Percentiles rank a stretch among this genome's conserved stretches.
Conservation (phyloP, 1,284 basidiomycete genomes). For the Coniferiporia weirii region DNA sequence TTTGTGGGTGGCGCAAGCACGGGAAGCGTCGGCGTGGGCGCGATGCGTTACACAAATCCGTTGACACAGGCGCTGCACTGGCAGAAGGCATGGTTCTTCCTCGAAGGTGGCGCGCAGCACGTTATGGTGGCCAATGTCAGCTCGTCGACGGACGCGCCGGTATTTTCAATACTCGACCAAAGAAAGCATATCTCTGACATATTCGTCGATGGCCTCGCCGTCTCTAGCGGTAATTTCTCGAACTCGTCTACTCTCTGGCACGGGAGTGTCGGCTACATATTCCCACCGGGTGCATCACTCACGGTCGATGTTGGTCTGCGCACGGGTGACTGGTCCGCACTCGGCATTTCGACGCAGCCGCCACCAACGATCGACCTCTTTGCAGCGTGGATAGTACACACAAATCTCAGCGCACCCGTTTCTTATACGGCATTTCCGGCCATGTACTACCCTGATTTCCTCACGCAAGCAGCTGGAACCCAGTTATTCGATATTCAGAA, state of each 20-base stretch:
- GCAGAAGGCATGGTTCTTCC: conserved; percentile 71
- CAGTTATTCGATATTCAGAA: conserved; percentile 38
- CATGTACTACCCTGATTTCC: conserved; percentile 31
- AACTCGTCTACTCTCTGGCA: conserved; percentile 48
- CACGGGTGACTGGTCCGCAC: conserved; percentile 56
- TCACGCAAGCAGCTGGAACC: conserved; percentile 20
- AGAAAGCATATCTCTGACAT: conserved; percentile 40
- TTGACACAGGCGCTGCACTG: conserved; percentile 48
- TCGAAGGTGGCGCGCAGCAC: conserved; percentile 54
- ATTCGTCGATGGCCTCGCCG: conserved; percentile 36
- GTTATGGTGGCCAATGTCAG: conserved; percentile 52
- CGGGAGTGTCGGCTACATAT: conserved; percentile 49
- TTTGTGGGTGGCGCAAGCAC: conserved; percentile 64
- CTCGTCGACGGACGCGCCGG: conserved; percentile 40
- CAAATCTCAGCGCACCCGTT: conserved; percentile 30
- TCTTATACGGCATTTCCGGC: conserved; percentile 56
- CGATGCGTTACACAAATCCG: conserved; percentile 62
- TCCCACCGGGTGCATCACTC: conserved; percentile 34
- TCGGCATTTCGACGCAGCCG: conserved; percentile 55
- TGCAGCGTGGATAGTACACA: conserved; percentile 53
- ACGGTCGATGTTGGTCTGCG: conserved; percentile 42
- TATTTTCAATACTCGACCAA: conserved; percentile 65
- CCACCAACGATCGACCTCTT: conserved; percentile 52
- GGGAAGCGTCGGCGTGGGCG: conserved; percentile 47
- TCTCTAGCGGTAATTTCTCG: conserved; percentile 32